phyloP scores from a whole-genome alignment of 345 rosid genomes.

The Arabidopsis arenosa region DNA sequence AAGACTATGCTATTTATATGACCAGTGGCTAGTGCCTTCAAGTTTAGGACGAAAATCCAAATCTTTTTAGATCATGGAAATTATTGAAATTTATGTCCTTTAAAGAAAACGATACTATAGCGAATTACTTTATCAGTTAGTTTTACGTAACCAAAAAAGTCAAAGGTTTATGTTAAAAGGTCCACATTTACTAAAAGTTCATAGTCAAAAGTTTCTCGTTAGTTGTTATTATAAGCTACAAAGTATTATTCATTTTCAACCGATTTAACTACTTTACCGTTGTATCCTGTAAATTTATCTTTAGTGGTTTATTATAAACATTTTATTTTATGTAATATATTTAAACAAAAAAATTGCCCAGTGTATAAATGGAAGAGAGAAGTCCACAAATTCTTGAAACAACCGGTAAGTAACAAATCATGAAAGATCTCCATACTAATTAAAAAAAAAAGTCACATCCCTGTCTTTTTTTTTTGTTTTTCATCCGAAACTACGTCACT shows the following conservation, averaged over 20 bases:
- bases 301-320: background rate
- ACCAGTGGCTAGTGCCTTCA: slow-evolving; percentile 5
- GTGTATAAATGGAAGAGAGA: background rate
- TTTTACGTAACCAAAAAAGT: slow-evolving; percentile 16
- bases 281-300: slow-evolving; percentile 15
- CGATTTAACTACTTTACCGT: slow-evolving; percentile 32
- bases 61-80: background rate
- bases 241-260: slow-evolving; percentile 18
- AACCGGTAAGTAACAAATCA: slow-evolving; percentile 23
- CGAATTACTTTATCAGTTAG: slow-evolving; percentile 12
- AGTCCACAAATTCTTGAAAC: slow-evolving; percentile 2
- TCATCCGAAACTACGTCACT: no score
- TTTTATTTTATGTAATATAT: background rate
- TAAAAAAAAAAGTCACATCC: slow-evolving; percentile 5
- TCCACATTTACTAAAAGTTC: slow-evolving; percentile 11
- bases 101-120: background rate
- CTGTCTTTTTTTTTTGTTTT: no score
- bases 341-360: background rate
- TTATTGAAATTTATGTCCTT: background rate
- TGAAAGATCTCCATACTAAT: background rate
- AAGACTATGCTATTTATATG: background rate
- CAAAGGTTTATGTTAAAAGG: slow-evolving; percentile 20
- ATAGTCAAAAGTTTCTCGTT: slow-evolving; percentile 24
- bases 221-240: slow-evolving; percentile 26
- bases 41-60: slow-evolving; percentile 7